Base-by-base conservation (phyloP, 1,139 yeast genomes). In the Sugiyamaella japonica region DNA sequence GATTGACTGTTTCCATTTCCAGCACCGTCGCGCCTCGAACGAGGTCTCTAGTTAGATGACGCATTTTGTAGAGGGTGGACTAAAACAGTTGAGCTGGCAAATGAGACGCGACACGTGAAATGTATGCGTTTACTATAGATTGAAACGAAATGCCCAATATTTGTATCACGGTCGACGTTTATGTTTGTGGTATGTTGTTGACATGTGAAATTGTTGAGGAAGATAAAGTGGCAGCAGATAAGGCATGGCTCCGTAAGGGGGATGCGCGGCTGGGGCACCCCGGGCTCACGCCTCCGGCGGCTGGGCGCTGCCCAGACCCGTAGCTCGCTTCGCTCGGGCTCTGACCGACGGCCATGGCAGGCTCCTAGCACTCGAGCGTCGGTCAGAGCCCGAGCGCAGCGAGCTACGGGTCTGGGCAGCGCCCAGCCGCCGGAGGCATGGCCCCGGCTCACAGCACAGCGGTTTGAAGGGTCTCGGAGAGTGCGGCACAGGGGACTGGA, bases 1-100 rank as follows among this genome's bases (percentile, higher is more conserved):
- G 61, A 52, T 70, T 69, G 34, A 65, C 67, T 5, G 64, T 57
- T 59, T 70, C 73, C 74, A 71, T 70, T 54, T 72, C 75, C n/a
- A 70, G 66, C 54, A 72, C 65, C 20, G 65, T 67, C 46, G 70
- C 48, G 7, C 75, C 76, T 20, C 73, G 59, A 7, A 68, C 66
- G n/a, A 69, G 59, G 54, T 71, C 74, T 53, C 70, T 57, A 5
- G 64, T 56, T 34, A 57, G 42, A 57, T 67, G 70, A 38, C 71
- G 53, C 64, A 64, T 59, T 3, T 12, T 31, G n/a, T n/a, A n/a
- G n/a, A n/a, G n/a, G n/a, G n/a, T n/a, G n/a, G n/a, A n/a, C n/a
- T n/a, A n/a, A n/a, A n/a, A n/a, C n/a, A n/a, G n/a, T n/a, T n/a
- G n/a, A n/a, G n/a, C n/a, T n/a, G n/a, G n/a, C n/a, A n/a, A n/a